phyloP scores from a whole-genome alignment of 2,329 filamentous ascomycete species.

The Metarhizium album region DNA sequence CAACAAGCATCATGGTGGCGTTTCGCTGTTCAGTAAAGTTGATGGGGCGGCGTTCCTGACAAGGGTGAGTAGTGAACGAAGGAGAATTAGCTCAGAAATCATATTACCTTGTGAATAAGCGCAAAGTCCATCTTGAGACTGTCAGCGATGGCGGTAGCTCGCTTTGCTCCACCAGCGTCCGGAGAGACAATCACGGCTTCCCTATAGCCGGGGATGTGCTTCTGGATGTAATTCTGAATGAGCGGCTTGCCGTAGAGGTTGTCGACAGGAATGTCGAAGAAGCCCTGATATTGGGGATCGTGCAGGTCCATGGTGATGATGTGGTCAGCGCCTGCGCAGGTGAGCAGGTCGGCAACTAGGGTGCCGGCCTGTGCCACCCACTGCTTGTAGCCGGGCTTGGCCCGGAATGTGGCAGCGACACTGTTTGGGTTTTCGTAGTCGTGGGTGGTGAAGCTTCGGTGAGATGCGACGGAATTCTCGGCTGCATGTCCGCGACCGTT shows the following conservation, averaged over 20 bases:
- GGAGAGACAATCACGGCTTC: constrained; percentile 90
- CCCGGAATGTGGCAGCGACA: constrained; percentile 47
- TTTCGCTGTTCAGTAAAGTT: constrained; percentile 83
- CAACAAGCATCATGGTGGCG: constrained; percentile 91
- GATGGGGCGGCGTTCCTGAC: constrained; percentile 75
- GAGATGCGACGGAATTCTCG: constrained; percentile 29
- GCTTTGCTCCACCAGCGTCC: constrained; percentile 92
- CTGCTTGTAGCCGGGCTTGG: constrained; percentile 90
- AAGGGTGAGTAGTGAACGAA: constrained; percentile 25
- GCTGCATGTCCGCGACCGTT: constrained; percentile 26
- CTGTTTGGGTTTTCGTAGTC: constrained; percentile 51
- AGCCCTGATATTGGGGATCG: constrained; percentile 94
- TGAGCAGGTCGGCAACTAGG: constrained; percentile 85
- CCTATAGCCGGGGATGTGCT: constrained; percentile 73
- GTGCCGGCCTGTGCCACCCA: constrained; percentile 98
- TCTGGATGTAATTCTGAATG: constrained; percentile 60
- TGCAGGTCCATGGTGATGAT: constrained; percentile 97
- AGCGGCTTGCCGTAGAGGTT: constrained; percentile 84
- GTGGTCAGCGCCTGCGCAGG: constrained; percentile 91
- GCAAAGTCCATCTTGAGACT: constrained; percentile 90
- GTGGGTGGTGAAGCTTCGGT: constrained; percentile 49
- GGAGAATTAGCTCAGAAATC: constrained; percentile 9
- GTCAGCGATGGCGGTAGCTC: constrained; percentile 91
- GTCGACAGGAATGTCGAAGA: constrained; percentile 97
- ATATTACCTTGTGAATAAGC: constrained; percentile 79